Conservation (phyloP, 306 rosid species). For the Medicago arabica region DNA sequence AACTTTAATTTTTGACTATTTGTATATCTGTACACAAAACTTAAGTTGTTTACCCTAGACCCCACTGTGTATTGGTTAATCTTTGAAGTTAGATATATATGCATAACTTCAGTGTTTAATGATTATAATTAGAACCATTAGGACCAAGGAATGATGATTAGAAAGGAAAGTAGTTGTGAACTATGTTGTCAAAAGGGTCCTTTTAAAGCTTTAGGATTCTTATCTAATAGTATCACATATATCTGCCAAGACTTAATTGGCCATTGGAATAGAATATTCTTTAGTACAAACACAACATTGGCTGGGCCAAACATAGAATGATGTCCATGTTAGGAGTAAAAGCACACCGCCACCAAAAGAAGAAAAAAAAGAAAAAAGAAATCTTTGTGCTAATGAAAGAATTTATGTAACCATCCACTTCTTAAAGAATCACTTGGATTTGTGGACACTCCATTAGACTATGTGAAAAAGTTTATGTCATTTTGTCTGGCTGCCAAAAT, state of each 20-base stretch:
- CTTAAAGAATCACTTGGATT: slow-evolving; percentile 40
- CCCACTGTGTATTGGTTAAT: neutral
- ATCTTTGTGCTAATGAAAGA: slow-evolving; percentile 15
- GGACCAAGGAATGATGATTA: slow-evolving; percentile 19
- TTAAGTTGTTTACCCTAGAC: neutral
- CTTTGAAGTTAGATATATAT: slow-evolving; percentile 38
- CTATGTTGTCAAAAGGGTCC: slow-evolving; percentile 39
- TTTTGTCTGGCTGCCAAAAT: slow-evolving; percentile 45
- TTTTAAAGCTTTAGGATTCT: slow-evolving; percentile 28
- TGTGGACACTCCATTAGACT: slow-evolving; percentile 20
- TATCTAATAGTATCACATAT: slow-evolving; percentile 33
- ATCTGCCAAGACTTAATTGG: slow-evolving; percentile 44
- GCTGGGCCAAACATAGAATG: slow-evolving; percentile 36
- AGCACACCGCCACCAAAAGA: slow-evolving; percentile 24
- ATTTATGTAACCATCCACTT: slow-evolving; percentile 45
- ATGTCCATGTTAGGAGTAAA: slow-evolving; percentile 35
- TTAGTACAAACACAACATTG: slow-evolving; percentile 41
- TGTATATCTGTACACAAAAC: neutral
- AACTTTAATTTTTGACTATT: neutral
- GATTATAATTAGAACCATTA: slow-evolving; percentile 35
- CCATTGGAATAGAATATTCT: slow-evolving; percentile 49
- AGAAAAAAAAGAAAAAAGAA: slow-evolving; percentile 37
- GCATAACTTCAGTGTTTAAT: slow-evolving; percentile 29
- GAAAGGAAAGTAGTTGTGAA: slow-evolving; percentile 32
- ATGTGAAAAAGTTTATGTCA: neutral